phyloP scores from a whole-genome alignment of 2,329 filamentous ascomycete species.

The Beauveria caledonica region DNA sequence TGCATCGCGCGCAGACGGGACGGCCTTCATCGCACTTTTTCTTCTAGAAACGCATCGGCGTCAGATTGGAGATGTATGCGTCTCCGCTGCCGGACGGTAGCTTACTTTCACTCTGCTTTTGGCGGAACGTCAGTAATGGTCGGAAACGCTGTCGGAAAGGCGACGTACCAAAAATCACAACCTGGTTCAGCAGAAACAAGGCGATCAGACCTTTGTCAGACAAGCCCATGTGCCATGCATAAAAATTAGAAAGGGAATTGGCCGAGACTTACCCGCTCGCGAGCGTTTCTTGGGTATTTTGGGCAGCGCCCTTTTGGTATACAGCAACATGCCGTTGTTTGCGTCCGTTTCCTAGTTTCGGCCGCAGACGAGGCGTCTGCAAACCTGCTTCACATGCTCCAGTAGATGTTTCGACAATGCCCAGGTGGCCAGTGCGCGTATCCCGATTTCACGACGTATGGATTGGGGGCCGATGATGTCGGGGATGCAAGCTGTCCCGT shows the following conservation, averaged over 20 bases:
- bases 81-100: neutral
- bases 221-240: neutral
- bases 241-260: too few species aligned
- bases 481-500: too few species aligned
- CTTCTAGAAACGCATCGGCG: conserved; percentile 31
- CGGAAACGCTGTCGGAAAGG: neutral
- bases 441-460: too few species aligned
- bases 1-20: conserved; percentile 42
- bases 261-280: conserved; percentile 39
- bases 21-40: conserved; percentile 50
- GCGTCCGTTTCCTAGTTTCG: neutral
- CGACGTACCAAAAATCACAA: conserved; percentile 43
- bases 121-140: conserved; percentile 13
- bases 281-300: conserved; percentile 46
- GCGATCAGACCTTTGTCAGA: neutral
- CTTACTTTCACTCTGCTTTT: conserved; percentile 46
- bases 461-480: too few species aligned
- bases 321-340: conserved; percentile 38
- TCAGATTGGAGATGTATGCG: too few species aligned
- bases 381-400: neutral
- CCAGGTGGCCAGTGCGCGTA: too few species aligned
- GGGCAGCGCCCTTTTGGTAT: conserved; percentile 41
- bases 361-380: conserved; percentile 7
- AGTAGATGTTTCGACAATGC: neutral
- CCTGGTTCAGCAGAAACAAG: conserved; percentile 26